Evolutionary conservation across 2,329 filamentous ascomycete genomes (phyloP).

Genomic region (Ophiostoma pallidulum): DNA sequence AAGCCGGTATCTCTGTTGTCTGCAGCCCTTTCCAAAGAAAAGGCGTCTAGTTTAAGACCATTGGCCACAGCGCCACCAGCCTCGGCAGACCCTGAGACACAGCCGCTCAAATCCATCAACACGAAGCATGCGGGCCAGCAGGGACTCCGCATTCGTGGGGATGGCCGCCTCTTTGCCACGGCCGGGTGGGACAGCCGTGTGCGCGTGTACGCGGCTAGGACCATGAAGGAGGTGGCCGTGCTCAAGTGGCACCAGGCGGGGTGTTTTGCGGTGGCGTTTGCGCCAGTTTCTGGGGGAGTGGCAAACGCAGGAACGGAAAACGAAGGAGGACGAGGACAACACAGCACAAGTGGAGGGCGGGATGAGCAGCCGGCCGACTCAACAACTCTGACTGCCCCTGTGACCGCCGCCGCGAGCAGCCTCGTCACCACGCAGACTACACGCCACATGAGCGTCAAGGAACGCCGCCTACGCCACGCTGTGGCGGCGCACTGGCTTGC

Average conservation of each 20-base stretch:
- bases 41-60: too few relatives aligned
- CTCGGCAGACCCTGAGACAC: constrained; percentile 21
- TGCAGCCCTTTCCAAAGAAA: constrained; percentile 19
- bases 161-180: constrained; percentile 76
- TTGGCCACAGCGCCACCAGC: constrained; percentile 11
- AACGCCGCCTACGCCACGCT: constrained; percentile 53
- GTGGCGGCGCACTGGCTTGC: constrained; percentile 78
- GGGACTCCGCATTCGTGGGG: constrained; percentile 63
- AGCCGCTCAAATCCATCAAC: constrained; percentile 53
- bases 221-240: constrained; percentile 79
- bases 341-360: neutral
- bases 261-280: constrained; percentile 74
- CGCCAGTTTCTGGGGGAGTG: constrained; percentile 30
- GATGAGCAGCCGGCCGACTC: neutral
- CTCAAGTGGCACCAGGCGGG: constrained; percentile 90
- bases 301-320: too few relatives aligned
- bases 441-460: constrained; percentile 44
- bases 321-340: neutral
- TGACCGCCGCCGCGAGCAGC: constrained; percentile 3
- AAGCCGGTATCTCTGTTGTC: constrained; percentile 22
- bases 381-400: constrained; percentile 8
- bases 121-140: constrained; percentile 92
- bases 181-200: constrained; percentile 84
- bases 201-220: constrained; percentile 71
- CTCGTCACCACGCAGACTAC: neutral